Conservation (phyloP, 2,329 filamentous ascomycete species). For the Tolypocladium tundrense region DNA sequence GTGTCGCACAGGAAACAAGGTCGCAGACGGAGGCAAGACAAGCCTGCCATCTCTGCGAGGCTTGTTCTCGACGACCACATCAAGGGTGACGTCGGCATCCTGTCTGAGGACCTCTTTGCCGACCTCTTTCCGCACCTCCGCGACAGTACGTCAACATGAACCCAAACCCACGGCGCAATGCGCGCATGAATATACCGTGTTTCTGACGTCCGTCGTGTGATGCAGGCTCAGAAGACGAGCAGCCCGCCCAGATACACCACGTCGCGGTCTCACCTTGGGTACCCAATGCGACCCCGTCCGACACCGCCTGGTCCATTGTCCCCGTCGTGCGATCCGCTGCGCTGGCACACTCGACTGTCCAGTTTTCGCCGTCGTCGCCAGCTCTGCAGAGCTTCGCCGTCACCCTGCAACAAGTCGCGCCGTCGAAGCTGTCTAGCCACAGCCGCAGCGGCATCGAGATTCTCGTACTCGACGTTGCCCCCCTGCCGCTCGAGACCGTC, state of each 20-base stretch:
- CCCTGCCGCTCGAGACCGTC: constrained; percentile 71
- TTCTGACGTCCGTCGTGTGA: background rate
- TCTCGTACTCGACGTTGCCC: constrained; percentile 67
- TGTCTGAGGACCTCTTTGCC: constrained; percentile 77
- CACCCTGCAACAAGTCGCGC: constrained; percentile 60
- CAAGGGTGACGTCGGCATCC: constrained; percentile 72
- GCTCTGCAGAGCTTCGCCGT: constrained; percentile 73
- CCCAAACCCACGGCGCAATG: background rate
- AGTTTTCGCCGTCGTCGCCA: constrained; percentile 62
- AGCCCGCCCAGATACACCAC: constrained; percentile 38
- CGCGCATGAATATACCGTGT: background rate
- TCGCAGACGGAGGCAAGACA: constrained; percentile 53
- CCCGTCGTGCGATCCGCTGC: constrained; percentile 57
- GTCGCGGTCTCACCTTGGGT: constrained; percentile 68
- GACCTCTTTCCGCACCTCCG: constrained; percentile 63
- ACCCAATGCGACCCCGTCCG: constrained; percentile 46
- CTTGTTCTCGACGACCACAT: constrained; percentile 78
- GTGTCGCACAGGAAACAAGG: constrained; percentile 27
- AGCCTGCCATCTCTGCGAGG: constrained; percentile 66
- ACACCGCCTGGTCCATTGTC: constrained; percentile 74
- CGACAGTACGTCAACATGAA: constrained; percentile 32
- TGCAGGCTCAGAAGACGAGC: constrained; percentile 22
- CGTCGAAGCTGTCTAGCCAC: constrained; percentile 62
- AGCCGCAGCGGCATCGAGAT: constrained; percentile 75
- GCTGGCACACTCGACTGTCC: constrained; percentile 66